Base-by-base conservation (phyloP, 169 alveolate species). In the Theileria sp. region DNA sequence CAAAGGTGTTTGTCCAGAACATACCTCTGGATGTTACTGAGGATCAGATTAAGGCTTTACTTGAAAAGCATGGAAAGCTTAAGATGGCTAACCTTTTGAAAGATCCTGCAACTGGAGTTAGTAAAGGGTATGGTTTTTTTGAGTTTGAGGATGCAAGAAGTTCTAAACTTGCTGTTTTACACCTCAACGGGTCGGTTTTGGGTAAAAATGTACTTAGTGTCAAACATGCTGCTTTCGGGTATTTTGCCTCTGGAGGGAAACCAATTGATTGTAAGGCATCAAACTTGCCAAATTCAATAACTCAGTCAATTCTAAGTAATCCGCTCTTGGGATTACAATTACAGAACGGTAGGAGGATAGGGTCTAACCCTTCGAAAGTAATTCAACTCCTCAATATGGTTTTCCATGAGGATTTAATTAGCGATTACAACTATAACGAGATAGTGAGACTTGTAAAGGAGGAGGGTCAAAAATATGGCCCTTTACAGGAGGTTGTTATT, bases 391-490 rank as follows among this genome's bases (percentile, higher is more conserved):
- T 94, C 32, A 94, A 94, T 80, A 87, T 92, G 44, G 95, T 93
- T 23, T 94, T 88, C 78, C 97, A 88, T 68, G 97, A 94, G 79
- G 97, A 94, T 51, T 75, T 94, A 60, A 86, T 94, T 70, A 71
- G 88, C 30, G 94, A 93, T 81, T 64, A 87, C 62, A 88, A 86
- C 81, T 93, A 93, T 78, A 92, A 92, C 61, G 94, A 89, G 62
- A 65, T 93, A 26, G 68, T 81, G 64, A 87, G 87, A 54, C 95
- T 88, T 15, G 81, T 93, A n/a, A 89, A 88, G 64, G 89, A 83
- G 73, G 97, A 94, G 82, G 97, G 96, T 34, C 91, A 80, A 75
- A 93, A 88, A 74, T 89, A 93, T 70, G 97, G 97, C 66, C 88
- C 95, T 17, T 87, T 94, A 66, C 94, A 92, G 79, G 94, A 93